These are phyloP conservation scores for Penicillium nucicola DNA, from an alignment of 495 filamentous ascomycete genomes.

Conservation along the genomic window DNA sequence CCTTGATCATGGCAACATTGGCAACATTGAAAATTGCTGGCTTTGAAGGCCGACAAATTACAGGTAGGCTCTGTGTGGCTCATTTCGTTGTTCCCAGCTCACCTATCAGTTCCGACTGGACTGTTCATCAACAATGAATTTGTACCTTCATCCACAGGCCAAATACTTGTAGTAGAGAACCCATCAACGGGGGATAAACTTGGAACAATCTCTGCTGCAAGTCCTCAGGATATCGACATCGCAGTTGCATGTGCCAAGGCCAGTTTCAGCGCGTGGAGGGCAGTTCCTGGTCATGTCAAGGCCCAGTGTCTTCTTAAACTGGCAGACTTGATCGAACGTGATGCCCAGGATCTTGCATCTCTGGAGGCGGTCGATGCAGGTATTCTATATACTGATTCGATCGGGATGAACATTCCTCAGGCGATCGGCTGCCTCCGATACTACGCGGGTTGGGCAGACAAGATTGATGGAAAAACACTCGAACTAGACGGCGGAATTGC, in stretches of 20 bases:
- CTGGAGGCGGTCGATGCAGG: slow-evolving; percentile 33
- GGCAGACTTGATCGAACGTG: slow-evolving; percentile 27
- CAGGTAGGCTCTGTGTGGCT: neutral
- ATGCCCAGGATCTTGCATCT: slow-evolving; percentile 20
- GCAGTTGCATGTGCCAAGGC: slow-evolving; percentile 52
- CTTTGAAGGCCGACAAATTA: slow-evolving; percentile 17
- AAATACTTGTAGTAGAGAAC: slow-evolving; percentile 23
- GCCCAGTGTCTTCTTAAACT: slow-evolving; percentile 43
- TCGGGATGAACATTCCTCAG: slow-evolving; percentile 22
- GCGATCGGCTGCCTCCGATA: slow-evolving; percentile 25
- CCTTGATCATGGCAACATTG: slow-evolving; percentile 7
- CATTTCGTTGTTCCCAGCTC: neutral
- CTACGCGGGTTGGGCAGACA: slow-evolving; percentile 36
- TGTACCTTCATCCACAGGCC: slow-evolving; percentile 11
- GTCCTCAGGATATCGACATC: slow-evolving; percentile 40
- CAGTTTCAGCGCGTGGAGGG: slow-evolving; percentile 25
- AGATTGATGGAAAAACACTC: slow-evolving; percentile 29
- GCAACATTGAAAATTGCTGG: slow-evolving; percentile 13
- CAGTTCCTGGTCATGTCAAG: slow-evolving; percentile 41
- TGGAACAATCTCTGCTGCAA: slow-evolving; percentile 23
- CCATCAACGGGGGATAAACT: slow-evolving; percentile 29
- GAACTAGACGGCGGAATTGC: slow-evolving; percentile 23
- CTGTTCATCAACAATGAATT: slow-evolving; percentile 43
- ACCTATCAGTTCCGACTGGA: slow-evolving; percentile 21
- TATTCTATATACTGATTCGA: slow-evolving; percentile 15